Base-by-base conservation (phyloP, 2,329 filamentous ascomycete species). In the Colletotrichum horii region DNA sequence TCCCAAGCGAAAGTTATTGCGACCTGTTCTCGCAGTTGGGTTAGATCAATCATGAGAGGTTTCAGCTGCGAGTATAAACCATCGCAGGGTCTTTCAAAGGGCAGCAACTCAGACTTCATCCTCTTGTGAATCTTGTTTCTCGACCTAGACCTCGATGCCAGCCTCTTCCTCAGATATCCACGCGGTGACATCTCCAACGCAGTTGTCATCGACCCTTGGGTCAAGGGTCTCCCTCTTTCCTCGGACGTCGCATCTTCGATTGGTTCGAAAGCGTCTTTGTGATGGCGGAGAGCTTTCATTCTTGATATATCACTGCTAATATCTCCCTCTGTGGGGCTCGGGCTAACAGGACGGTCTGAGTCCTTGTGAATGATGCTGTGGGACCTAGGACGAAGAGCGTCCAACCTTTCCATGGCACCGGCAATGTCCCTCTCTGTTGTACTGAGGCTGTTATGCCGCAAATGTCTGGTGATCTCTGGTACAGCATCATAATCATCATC, bases 21-120 rank as follows among this genome's bases (percentile, higher is more conserved):
- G 8, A n/a, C 26, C 30, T 64, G 65, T 14, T 66, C 22, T 15
- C 36, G 26, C 19, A 76, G 12, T 6, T 69, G 9, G 8, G 4
- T 28, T n/a, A 65, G 16, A 36, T 74, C 70, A 19, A 76, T 38
- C 67, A 19, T 24, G 9, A 75, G 30, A 43, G 36, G 26, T 28
- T 58, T 43, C 6, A 30, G n/a, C 16, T 69, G 34, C 15, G 26
- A 58, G 48, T 69, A 34, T 15, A 30, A 9, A 6, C 52, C n/a
- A 3, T 24, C n/a, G 28, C 19, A 43, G 8, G 36, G 26, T 28
- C 24, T 65, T 64, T 74, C 70, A 14, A 76, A 60, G 28, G 74
- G 70, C 11, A 74, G 22, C 48, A 52, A 52, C n/a, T 69, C 69
- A 12, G 73, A 75, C 36, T 32, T 72, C 62, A 67, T 75, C 8